A percentile compares a stretch with the other conserved stretches of the same genome.
Conservation (phyloP, 2,329 filamentous ascomycete genomes). For the Stemphylium lycopersici region DNA sequence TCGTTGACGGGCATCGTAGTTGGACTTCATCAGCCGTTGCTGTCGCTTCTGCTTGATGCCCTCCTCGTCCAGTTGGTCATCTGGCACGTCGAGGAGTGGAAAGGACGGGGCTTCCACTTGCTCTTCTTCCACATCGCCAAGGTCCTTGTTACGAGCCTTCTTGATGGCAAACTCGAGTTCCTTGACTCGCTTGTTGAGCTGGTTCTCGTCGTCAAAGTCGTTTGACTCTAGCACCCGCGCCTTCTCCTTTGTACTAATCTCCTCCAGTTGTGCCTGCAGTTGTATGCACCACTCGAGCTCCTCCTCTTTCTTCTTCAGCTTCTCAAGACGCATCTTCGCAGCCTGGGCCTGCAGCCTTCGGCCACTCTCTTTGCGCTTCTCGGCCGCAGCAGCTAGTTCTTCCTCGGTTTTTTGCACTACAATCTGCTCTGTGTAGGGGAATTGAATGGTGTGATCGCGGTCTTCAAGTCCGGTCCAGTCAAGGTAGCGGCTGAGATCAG, state of each 20-base stretch:
- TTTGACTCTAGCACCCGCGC: conserved; percentile 80
- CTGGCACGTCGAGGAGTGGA: conserved; percentile 83
- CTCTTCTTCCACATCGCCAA: conserved; percentile 81
- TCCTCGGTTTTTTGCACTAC: conserved; percentile 92
- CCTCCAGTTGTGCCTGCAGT: conserved; percentile 71
- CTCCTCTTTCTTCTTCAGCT: conserved; percentile 92
- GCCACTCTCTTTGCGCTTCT: conserved; percentile 94
- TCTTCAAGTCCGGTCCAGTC: conserved; percentile 94
- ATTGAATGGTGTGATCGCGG: conserved; percentile 86
- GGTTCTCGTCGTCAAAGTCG: conserved; percentile 88
- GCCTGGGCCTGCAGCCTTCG: conserved; percentile 92
- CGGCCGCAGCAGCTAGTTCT: conserved; percentile 85
- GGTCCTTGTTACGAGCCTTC: conserved; percentile 89
- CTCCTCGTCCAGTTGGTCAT: conserved; percentile 92
- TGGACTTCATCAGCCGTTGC: conserved; percentile 91
- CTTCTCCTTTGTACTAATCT: conserved; percentile 83
- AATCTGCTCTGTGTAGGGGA: conserved; percentile 90
- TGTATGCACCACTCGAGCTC: conserved; percentile 93
- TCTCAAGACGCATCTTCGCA: conserved; percentile 95
- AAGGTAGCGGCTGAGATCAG: conserved; percentile 76
- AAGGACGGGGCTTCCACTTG: conserved; percentile 81
- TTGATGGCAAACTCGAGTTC: conserved; percentile 91
- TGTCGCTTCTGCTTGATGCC: conserved; percentile 90
- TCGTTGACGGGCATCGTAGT: conserved; percentile 89
- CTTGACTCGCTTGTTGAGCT: conserved; percentile 81